Base-by-base conservation (phyloP, 2,329 filamentous ascomycete species). In the Coniochaeta sp. region DNA sequence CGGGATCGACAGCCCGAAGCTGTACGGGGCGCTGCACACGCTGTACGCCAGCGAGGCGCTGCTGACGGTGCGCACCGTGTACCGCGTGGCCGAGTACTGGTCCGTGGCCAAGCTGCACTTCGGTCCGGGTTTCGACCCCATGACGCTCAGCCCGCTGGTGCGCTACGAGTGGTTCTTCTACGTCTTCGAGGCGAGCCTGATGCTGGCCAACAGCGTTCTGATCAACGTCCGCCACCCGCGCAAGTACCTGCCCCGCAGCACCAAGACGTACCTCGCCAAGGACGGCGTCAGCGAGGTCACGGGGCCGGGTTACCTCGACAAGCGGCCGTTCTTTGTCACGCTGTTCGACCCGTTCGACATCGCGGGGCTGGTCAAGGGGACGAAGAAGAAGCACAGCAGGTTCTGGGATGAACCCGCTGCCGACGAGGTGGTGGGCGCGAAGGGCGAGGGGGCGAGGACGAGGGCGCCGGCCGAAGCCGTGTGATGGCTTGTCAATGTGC, bases 1-100 rank as follows among this genome's bases (percentile, higher is more conserved):
- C 10, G 57, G 62, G 3, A 55, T 70, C 19, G 16, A 47, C 30
- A 58, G 47, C 59, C 60, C 42, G 17, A 57, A 50, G n/a, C 64
- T 71, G 54, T 56, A 52, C 26, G 68, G 59, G 0, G 58, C 66
- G 1, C 66, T 82, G 4, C 62, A 68, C 38, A 73, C 71, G 5
- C 69, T 83, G 1, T 82, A 81, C 65, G 64, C 67, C 24, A 77
- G 74, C 59, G 75, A 77, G 60, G 24, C 63, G 0, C 68, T 82
- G n/a, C 80, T 84, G 59, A 72, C 77, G 7, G 64, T 72, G 3
- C 75, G 81, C n/a, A 81, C 77, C 63, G 71, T 81, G 55, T 84
- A 76, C 66, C 76, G 81, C 16, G 70, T 79, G 0, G 69, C 78
- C 22, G 80, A 83, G 65, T 79, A 78, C 67, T 75, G 77, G 42